phyloP scores from a whole-genome alignment of 345 rosid species.

The Clausena lansium region DNA sequence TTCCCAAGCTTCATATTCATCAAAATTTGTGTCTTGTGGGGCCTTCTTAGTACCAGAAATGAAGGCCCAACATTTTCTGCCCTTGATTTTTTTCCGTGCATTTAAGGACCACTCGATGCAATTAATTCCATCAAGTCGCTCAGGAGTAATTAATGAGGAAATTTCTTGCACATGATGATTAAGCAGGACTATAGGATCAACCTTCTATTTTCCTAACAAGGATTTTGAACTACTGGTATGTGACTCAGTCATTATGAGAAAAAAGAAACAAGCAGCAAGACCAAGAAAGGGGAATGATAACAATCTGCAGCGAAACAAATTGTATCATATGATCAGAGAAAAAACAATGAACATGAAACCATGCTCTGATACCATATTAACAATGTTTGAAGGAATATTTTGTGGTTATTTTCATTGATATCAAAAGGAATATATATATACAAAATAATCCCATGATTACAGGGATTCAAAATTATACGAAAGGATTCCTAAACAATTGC shows the following conservation, averaged over 20 bases:
- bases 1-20: background rate
- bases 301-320: background rate
- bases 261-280: no score
- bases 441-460: no score
- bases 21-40: background rate
- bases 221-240: background rate
- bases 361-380: background rate
- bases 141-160: background rate
- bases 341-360: background rate
- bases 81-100: constrained; percentile 1
- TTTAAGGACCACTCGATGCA: constrained; percentile 6
- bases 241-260: background rate
- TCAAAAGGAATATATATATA: background rate
- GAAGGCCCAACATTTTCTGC: background rate
- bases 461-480: no score
- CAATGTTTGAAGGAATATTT: background rate
- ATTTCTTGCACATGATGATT: background rate
- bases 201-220: background rate
- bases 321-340: background rate
- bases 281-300: no score
- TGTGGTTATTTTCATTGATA: background rate
- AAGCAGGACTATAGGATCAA: background rate
- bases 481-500: no score
- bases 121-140: constrained; percentile 1
- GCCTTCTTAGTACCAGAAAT: background rate